These are phyloP conservation scores for Austroboletus eburneus DNA, from an alignment of 768 basidiomycete species.

Conservation along the genomic window DNA sequence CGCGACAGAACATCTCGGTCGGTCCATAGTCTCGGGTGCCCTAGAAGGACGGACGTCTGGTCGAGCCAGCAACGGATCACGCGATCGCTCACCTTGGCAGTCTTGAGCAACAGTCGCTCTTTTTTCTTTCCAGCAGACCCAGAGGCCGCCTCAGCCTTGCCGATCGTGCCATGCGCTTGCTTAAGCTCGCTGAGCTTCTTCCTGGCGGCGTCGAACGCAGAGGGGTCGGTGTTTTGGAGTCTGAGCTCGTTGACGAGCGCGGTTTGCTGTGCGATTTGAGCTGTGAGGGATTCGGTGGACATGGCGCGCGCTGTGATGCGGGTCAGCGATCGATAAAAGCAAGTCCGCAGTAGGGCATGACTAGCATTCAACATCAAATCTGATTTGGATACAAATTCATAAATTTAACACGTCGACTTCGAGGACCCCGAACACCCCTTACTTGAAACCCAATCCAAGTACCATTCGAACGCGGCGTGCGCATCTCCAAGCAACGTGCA, in stretches of 20 bases:
- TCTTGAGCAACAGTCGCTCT: slow-evolving; percentile 78
- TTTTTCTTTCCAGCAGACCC: slow-evolving; percentile 54
- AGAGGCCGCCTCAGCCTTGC: slow-evolving; percentile 23
- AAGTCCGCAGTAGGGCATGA: slow-evolving; percentile 16
- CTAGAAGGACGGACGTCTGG: too few species aligned
- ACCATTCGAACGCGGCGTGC: slow-evolving; percentile 18
- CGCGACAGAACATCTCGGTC: slow-evolving; percentile 86
- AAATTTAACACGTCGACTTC: too few species aligned
- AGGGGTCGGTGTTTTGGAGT: slow-evolving; percentile 47
- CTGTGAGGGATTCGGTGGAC: slow-evolving; percentile 44
- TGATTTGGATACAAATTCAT: too few species aligned
- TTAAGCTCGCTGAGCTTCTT: slow-evolving; percentile 70
- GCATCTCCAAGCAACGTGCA: slow-evolving; percentile 22
- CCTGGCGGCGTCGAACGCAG: slow-evolving; percentile 55
- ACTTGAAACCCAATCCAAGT: background rate
- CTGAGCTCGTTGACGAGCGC: slow-evolving; percentile 60
- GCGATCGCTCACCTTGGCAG: slow-evolving; percentile 86
- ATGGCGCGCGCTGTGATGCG: slow-evolving; percentile 29
- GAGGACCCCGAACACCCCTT: slow-evolving; percentile 24
- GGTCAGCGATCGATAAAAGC: slow-evolving; percentile 34
- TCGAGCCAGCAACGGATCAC: too few species aligned
- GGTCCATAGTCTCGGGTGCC: slow-evolving; percentile 96
- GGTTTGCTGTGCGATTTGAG: slow-evolving; percentile 54
- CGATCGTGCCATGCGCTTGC: slow-evolving; percentile 46
- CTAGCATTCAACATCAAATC: slow-evolving; percentile 13